Evolutionary conservation across 2,329 filamentous ascomycete genomes (phyloP), one percentile per base, ranked within the genome.

Genomic region (Beauveria scarabaeidicola): DNA sequence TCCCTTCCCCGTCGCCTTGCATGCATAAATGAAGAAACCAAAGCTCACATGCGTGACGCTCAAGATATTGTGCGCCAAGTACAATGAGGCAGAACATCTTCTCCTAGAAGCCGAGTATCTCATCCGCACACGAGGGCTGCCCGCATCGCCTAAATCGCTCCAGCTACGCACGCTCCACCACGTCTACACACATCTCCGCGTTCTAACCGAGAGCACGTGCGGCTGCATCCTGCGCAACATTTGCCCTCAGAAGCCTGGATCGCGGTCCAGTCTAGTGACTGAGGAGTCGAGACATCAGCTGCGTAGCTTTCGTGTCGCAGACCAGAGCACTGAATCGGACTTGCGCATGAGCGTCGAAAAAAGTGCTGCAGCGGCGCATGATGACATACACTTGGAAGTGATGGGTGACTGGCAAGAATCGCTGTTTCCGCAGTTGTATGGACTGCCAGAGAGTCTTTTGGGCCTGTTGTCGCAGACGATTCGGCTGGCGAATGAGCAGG

Each of bases 141-240:
- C 25, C 6, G 19, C 17, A 23, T 9, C 47, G 27, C 15, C 9
- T n/a, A 43, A 58, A 21, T 32, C 36, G 3, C 36, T 23, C 6
- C 19, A 43, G n/a, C 13, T 52, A 21, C 46, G 47, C n/a, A 19
- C 47, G 3, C 44, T 58, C 1, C 56, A 58, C 17, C 56, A 58
- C 47, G 25, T 58, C n/a, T 58, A 58, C 48, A 58, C 55, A 7
- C 43, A 58, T 7, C 47, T 58, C 9, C 56, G 56, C 15, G 44
- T 58, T 15, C 23, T 58, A 47, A 52, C 56, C 11, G 56, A 58
- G 29, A 58, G 56, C 32, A 58, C 56, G 9, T 58, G 56, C 27
- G 56, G 56, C 11, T 58, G 56, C 27, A 43, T 44, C 8, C 46
- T 58, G 13, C 56, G 56, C 15, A 58, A 52, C 11, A 58, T 58